These are phyloP conservation scores for Arthroderma sp. DNA, from an alignment of 2,329 filamentous ascomycete genomes.

Conservation along the genomic window DNA sequence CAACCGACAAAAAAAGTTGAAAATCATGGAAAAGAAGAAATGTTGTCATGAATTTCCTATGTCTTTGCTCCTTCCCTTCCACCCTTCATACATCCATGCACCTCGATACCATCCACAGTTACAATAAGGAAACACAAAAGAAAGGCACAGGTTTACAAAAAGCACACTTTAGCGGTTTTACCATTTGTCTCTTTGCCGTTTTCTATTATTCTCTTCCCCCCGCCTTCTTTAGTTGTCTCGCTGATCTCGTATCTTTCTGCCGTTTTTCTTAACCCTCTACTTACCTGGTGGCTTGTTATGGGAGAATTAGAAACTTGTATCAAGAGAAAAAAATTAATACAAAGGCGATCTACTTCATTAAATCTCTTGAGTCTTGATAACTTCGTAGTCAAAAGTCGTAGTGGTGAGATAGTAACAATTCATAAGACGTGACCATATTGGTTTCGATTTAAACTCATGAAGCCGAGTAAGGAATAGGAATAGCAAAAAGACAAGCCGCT, in stretches of 20 bases:
- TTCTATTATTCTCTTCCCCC: background rate
- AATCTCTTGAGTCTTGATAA: background rate
- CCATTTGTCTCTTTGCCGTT: background rate
- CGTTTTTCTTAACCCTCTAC: background rate
- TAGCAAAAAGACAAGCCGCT: background rate
- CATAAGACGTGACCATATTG: background rate
- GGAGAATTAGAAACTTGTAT: background rate
- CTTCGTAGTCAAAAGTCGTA: too few species aligned
- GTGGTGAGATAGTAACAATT: background rate
- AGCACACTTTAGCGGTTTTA: background rate
- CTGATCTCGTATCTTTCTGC: background rate
- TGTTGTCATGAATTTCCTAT: slow-evolving; percentile 8
- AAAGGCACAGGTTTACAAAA: background rate
- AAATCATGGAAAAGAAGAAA: slow-evolving; percentile 2
- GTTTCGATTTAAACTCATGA: background rate
- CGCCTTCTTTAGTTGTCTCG: background rate
- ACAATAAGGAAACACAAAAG: background rate
- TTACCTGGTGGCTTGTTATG: background rate
- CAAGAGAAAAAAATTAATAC: slow-evolving; percentile 2
- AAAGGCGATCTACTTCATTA: background rate
- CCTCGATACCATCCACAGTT: background rate
- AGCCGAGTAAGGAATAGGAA: background rate
- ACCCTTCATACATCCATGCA: background rate
- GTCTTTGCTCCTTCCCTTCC: background rate
- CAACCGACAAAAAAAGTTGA: background rate